Evolutionary conservation across 257 asterid species (phyloP).

Genomic region (Solanum paucissectum): DNA sequence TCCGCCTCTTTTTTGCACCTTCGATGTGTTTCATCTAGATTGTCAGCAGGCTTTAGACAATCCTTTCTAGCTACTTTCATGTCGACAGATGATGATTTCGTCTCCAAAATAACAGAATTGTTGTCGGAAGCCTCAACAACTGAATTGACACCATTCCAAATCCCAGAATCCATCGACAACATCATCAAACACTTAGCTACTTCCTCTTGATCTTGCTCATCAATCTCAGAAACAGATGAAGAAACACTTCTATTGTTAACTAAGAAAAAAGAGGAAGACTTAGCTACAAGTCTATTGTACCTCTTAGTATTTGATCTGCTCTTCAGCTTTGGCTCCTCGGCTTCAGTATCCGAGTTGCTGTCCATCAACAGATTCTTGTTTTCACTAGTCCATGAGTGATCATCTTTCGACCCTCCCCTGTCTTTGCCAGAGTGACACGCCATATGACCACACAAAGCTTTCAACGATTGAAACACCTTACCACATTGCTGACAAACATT

Average conservation of each 20-base stretch:
- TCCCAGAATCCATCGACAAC: conserved; percentile 70
- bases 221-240: conserved; percentile 64
- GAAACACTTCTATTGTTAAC: conserved; percentile 28
- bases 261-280: conserved; percentile 28
- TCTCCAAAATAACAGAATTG: conserved; percentile 63
- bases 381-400: conserved; percentile 75
- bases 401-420: conserved; percentile 41
- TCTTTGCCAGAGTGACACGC: conserved; percentile 91
- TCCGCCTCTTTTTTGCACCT: conserved; percentile 10
- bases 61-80: conserved; percentile 24
- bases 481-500: conserved; percentile 88
- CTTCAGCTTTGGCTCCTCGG: conserved; percentile 32
- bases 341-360: conserved; percentile 55
- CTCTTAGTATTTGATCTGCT: conserved; percentile 38
- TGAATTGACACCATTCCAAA: conserved; percentile 48
- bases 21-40: conserved; percentile 11
- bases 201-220: conserved; percentile 69
- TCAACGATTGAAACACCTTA: conserved; percentile 75
- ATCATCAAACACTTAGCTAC: conserved; percentile 71
- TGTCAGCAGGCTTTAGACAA: neutral
- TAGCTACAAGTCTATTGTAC: conserved; percentile 35
- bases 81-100: conserved; percentile 67
- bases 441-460: conserved; percentile 97
- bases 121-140: conserved; percentile 88
- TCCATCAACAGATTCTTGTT: conserved; percentile 46